Percentiles rank a stretch among this genome's conserved stretches.
Conservation (phyloP, 1,284 basidiomycete species). For the Baeospora myosura region DNA sequence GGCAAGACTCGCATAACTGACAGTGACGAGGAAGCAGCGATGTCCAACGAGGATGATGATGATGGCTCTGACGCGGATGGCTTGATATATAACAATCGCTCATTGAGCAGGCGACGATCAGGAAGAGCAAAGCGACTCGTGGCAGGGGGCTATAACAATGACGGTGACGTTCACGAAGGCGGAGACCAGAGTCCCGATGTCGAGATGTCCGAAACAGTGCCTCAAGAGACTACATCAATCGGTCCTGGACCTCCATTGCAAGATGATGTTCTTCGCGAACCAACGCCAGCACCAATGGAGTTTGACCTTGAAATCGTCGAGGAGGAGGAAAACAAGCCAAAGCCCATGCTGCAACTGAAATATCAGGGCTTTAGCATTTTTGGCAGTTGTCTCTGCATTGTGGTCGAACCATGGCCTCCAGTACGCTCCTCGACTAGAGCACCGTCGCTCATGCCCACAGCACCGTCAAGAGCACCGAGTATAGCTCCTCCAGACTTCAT, state of each 20-base stretch:
- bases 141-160: slow-evolving; percentile 5
- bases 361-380: slow-evolving; percentile 64
- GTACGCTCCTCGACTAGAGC: slow-evolving; percentile 23
- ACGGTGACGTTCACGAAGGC: slow-evolving; percentile 12
- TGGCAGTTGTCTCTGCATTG: slow-evolving; percentile 65
- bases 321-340: slow-evolving; percentile 63
- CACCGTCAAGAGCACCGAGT: slow-evolving; percentile 29
- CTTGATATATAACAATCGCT: background rate
- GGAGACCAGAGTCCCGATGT: slow-evolving; percentile 4
- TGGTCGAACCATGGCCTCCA: slow-evolving; percentile 70
- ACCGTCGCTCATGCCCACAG: slow-evolving; percentile 2
- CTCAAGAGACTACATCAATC: slow-evolving; percentile 2
- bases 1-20: slow-evolving; percentile 20
- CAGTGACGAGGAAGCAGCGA: slow-evolving; percentile 21
- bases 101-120: background rate
- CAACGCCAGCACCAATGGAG: background rate
- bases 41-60: slow-evolving; percentile 15
- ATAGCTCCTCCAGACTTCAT: slow-evolving; percentile 25
- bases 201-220: background rate
- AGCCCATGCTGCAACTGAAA: slow-evolving; percentile 54
- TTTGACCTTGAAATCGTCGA: slow-evolving; percentile 23
- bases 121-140: background rate
- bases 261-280: no score
- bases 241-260: background rate
- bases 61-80: slow-evolving; percentile 1